Percentiles rank a stretch among this genome's conserved stretches.
phyloP scores from a whole-genome alignment of 805 yeast species.

The Metschnikowia orientalis region DNA sequence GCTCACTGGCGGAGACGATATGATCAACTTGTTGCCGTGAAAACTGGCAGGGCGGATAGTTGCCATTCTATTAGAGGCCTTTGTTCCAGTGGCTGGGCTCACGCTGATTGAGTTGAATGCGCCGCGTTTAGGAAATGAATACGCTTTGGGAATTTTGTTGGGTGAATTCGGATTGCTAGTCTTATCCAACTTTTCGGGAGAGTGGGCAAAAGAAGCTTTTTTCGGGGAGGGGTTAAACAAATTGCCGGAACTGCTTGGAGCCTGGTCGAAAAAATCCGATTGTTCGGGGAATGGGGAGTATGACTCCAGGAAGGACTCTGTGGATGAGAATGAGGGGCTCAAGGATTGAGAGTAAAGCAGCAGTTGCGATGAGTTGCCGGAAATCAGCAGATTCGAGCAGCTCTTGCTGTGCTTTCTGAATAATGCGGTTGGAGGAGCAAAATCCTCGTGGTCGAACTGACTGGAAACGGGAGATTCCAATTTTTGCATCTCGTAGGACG shows the following conservation, averaged over 20 bases:
- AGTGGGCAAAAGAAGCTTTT: no score
- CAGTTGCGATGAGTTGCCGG: conserved; percentile 29
- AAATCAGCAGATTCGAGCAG: conserved; percentile 17
- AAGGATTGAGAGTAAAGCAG: conserved; percentile 26
- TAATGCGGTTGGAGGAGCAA: conserved; percentile 18
- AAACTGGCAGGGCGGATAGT: no score
- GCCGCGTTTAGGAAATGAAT: conserved; percentile 5
- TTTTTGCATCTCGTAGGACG: conserved; percentile 7
- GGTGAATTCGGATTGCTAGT: conserved; percentile 1
- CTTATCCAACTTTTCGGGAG: no score
- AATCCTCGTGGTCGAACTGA: conserved; percentile 14
- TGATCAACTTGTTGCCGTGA: conserved; percentile 6
- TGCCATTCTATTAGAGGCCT: no score
- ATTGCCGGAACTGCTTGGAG: conserved; percentile 6
- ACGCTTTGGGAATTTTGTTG: background rate
- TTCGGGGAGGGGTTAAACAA: conserved; percentile 3
- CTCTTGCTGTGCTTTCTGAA: conserved; percentile 17
- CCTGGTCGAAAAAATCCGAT: conserved; percentile 23
- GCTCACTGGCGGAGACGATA: conserved; percentile 30
- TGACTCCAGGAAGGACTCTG: conserved; percentile 28
- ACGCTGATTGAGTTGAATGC: no score
- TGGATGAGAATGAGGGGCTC: conserved; percentile 23
- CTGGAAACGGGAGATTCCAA: conserved; percentile 9
- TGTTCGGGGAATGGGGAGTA: conserved; percentile 24
- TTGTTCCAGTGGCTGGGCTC: no score